A percentile compares a stretch with the other conserved stretches of the same genome.
These are phyloP conservation scores for Caulochytrium protostelioides DNA, from an alignment of 371 early-diverging fungal species.

Conservation along the genomic window DNA sequence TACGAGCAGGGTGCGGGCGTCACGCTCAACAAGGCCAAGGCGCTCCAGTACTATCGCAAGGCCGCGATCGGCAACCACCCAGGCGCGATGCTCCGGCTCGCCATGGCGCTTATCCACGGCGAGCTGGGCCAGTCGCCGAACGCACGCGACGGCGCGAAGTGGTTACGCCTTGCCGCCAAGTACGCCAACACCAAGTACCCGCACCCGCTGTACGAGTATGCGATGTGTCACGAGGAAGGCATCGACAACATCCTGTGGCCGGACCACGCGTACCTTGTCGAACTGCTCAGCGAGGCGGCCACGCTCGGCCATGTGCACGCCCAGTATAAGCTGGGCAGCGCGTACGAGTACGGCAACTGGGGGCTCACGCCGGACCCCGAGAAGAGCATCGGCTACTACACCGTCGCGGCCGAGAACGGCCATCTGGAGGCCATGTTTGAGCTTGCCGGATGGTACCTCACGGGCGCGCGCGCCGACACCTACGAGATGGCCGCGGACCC, in stretches of 20 bases:
- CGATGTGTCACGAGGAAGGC: slow-evolving; percentile 45
- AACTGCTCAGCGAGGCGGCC: slow-evolving; percentile 48
- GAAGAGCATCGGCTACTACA: slow-evolving; percentile 48
- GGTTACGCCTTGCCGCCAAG: slow-evolving; percentile 53
- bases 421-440: slow-evolving; percentile 76
- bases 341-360: slow-evolving; percentile 54
- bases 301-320: slow-evolving; percentile 52
- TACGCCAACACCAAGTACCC: slow-evolving; percentile 51
- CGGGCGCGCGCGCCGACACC: slow-evolving; percentile 38
- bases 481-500: slow-evolving; percentile 12
- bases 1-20: slow-evolving; percentile 14
- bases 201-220: slow-evolving; percentile 56
- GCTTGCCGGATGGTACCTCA: slow-evolving; percentile 75
- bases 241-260: slow-evolving; percentile 44
- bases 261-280: slow-evolving; percentile 48
- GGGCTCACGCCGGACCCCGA: slow-evolving; percentile 42
- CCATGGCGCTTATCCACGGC: slow-evolving; percentile 42
- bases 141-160: slow-evolving; percentile 52
- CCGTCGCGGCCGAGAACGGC: slow-evolving; percentile 61
- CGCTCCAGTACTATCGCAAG: slow-evolving; percentile 15
- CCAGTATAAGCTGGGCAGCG: slow-evolving; percentile 53
- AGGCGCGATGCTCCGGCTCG: slow-evolving; percentile 21
- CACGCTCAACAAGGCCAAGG: slow-evolving; percentile 4
- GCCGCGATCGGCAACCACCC: slow-evolving; percentile 20
- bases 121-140: slow-evolving; percentile 37